These are phyloP conservation scores for Xylaria telfairii DNA, from an alignment of 495 filamentous ascomycete genomes.

Conservation along the genomic window DNA sequence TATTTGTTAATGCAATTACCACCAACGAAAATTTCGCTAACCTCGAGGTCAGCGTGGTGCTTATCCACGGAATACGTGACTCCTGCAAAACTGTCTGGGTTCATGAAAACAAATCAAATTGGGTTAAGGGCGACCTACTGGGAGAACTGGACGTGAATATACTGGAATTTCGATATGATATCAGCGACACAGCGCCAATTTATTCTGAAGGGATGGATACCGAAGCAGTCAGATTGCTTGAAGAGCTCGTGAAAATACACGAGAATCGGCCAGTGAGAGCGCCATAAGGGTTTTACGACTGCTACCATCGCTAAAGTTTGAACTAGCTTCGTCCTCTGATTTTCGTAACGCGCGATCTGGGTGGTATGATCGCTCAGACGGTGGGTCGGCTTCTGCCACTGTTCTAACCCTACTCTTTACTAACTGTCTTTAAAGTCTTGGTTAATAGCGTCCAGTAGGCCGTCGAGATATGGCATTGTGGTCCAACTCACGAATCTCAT, in stretches of 20 bases:
- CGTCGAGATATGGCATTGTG: not conserved
- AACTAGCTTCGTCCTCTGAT: not conserved
- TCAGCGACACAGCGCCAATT: not conserved
- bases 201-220: not conserved
- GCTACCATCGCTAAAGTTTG: not conserved
- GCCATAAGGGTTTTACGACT: not conserved
- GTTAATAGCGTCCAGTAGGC: not conserved
- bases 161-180: not conserved
- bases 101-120: not conserved
- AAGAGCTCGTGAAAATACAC: not conserved
- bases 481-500: not conserved
- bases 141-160: not conserved
- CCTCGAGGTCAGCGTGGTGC: not conserved
- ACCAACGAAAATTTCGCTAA: not conserved
- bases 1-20: not conserved
- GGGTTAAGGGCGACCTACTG: not conserved
- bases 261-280: not conserved
- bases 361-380: not conserved
- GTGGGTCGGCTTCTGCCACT: not conserved
- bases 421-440: not conserved
- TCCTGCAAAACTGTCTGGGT: not conserved
- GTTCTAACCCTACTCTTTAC: not conserved
- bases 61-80: not conserved
- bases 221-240: not conserved
- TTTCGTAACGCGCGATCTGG: not conserved